These are phyloP conservation scores for Rubroshorea leprosula DNA, from an alignment of 345 rosid species.

Conservation along the genomic window DNA sequence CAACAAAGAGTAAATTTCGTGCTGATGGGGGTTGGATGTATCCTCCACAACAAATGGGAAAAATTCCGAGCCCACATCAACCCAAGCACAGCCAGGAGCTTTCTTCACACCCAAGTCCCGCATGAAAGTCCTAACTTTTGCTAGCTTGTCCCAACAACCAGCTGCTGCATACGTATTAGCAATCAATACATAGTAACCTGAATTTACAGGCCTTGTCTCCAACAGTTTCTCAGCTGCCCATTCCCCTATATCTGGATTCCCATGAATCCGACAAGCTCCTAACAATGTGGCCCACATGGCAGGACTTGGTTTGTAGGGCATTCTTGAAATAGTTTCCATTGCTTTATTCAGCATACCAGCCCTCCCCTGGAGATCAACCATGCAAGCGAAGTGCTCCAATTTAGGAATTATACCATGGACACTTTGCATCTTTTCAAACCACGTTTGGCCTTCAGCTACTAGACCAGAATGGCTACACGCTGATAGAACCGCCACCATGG, in stretches of 20 bases:
- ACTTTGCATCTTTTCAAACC: conserved; percentile 43
- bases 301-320: conserved; percentile 53
- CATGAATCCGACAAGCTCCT: conserved; percentile 57
- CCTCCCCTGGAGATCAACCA: conserved; percentile 77
- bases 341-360: conserved; percentile 60
- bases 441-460: conserved; percentile 48
- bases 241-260: conserved; percentile 57
- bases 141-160: conserved; percentile 60
- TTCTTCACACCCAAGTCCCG: conserved; percentile 66
- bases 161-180: conserved; percentile 77
- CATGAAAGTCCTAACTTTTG: conserved; percentile 59
- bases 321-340: conserved; percentile 36
- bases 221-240: conserved; percentile 74
- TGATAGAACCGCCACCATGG: conserved; percentile 78
- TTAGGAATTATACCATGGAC: conserved; percentile 40
- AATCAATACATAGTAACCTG: conserved; percentile 64
- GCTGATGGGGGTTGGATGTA: conserved; percentile 36
- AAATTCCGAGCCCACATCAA: conserved; percentile 50
- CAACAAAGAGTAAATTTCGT: conserved; percentile 41
- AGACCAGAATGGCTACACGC: conserved; percentile 87
- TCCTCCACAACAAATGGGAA: conserved; percentile 53
- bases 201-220: conserved; percentile 51
- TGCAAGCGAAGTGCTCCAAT: conserved; percentile 63
- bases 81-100: conserved; percentile 72
- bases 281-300: conserved; percentile 70